A percentile compares a stretch with the other conserved stretches of the same genome.
phyloP scores from a whole-genome alignment of 1,284 basidiomycete species.

The Entoloma clypeatum region DNA sequence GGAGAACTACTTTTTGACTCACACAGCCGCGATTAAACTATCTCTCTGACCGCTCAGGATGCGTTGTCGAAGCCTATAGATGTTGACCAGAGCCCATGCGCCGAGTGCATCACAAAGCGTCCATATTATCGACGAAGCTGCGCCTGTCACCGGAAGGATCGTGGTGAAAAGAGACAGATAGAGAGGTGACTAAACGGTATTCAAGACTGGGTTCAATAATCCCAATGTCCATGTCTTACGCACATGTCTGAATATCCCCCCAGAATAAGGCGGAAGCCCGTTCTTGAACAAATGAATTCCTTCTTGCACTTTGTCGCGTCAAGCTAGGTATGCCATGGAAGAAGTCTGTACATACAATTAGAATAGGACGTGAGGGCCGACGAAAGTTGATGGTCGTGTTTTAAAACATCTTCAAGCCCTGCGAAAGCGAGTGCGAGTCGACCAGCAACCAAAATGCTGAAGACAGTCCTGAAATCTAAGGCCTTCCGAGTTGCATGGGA shows the following conservation, averaged over 20 bases:
- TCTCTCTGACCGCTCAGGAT: slow-evolving; percentile 46
- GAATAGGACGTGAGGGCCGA: slow-evolving; percentile 80
- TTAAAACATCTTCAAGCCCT: slow-evolving; percentile 44
- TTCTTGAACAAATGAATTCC: slow-evolving; percentile 75
- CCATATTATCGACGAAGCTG: slow-evolving; percentile 62
- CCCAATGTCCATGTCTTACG: slow-evolving; percentile 22
- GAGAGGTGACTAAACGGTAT: slow-evolving; percentile 86
- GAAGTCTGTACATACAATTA: slow-evolving; percentile 29
- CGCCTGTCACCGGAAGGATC: slow-evolving; percentile 49
- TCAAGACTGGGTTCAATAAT: slow-evolving; percentile 12
- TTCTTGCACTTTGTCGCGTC: slow-evolving; percentile 65
- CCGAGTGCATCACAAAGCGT: slow-evolving; percentile 62
- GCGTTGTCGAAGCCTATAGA: slow-evolving; percentile 62
- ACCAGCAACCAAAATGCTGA: slow-evolving; percentile 37
- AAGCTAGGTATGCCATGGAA: not conserved
- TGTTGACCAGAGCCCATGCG: slow-evolving; percentile 62
- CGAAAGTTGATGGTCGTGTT: slow-evolving; percentile 70
- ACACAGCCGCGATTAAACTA: slow-evolving; percentile 60
- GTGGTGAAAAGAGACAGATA: slow-evolving; percentile 76
- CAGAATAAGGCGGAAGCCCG: slow-evolving; percentile 80
- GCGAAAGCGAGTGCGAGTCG: slow-evolving; percentile 50
- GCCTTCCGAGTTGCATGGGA: slow-evolving; percentile 1
- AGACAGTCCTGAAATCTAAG: slow-evolving; percentile 19
- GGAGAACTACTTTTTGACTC: slow-evolving; percentile 27
- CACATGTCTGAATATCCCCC: slow-evolving; percentile 83